Evolutionary conservation across 83 land plant genomes (phyloP).

Genomic region (Isoetes engelmannii): DNA sequence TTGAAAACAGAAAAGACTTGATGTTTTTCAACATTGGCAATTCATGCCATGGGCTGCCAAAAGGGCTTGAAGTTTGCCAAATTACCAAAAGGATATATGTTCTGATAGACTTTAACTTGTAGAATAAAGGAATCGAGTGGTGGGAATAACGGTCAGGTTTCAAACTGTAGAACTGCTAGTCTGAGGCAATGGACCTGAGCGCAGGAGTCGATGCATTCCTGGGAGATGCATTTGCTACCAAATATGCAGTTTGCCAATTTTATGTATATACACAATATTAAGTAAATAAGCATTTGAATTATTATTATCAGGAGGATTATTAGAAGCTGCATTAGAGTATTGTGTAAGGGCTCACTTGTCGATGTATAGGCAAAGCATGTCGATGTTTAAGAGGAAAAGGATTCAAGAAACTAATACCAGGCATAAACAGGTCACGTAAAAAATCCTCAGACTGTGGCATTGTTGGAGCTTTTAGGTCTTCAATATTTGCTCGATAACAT

Average conservation of each 20-base stretch:
- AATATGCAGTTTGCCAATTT: background rate
- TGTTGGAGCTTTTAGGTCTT: slow-evolving; percentile 55
- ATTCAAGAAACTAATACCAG: background rate
- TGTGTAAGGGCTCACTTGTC: background rate
- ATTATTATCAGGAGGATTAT: background rate
- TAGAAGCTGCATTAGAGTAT: slow-evolving; percentile 9
- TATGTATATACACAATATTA: background rate
- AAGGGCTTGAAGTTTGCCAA: too few relatives aligned
- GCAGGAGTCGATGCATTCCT: too few relatives aligned
- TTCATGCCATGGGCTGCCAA: too few relatives aligned
- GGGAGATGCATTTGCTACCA: background rate
- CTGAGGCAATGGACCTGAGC: too few relatives aligned
- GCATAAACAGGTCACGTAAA: slow-evolving; percentile 40
- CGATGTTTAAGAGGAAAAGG: background rate
- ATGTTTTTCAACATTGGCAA: too few relatives aligned
- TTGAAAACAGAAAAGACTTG: too few relatives aligned
- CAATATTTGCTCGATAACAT: slow-evolving; percentile 70
- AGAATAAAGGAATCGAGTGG: too few relatives aligned
- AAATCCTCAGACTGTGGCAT: slow-evolving; percentile 77
- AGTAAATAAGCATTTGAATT: background rate
- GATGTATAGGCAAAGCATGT: background rate
- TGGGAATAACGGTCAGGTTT: too few relatives aligned
- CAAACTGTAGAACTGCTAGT: too few relatives aligned
- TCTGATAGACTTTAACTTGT: too few relatives aligned
- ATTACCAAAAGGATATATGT: too few relatives aligned